Evolutionary conservation across 441 rosid genomes (phyloP).

Genomic region (Capsella rubella): DNA sequence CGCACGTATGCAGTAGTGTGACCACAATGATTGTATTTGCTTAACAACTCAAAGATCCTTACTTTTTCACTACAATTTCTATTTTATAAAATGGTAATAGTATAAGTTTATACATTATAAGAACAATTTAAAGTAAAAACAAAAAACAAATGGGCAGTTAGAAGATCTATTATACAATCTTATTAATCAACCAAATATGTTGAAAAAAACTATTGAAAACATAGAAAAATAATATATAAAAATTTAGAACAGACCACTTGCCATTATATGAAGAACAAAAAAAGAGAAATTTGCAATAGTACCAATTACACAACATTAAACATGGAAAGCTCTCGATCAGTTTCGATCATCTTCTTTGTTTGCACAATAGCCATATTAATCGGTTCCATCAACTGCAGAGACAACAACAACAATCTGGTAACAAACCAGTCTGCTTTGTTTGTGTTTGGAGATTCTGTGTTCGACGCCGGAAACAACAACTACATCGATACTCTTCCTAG

Average conservation of each 20-base stretch:
- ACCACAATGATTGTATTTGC: not conserved
- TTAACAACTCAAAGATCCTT: not conserved
- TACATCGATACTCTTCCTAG: slow-evolving; percentile 34
- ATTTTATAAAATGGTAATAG: too few species aligned
- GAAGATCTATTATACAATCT: not conserved
- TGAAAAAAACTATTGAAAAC: not conserved
- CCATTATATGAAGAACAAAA: not conserved
- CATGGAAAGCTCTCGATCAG: slow-evolving; percentile 22
- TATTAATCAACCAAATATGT: not conserved
- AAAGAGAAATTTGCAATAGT: not conserved
- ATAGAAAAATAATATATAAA: not conserved
- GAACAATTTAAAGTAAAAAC: too few species aligned
- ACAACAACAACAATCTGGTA: not conserved
- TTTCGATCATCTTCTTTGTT: not conserved
- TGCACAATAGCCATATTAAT: slow-evolving; percentile 24
- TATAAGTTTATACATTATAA: too few species aligned
- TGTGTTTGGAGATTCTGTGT: slow-evolving; percentile 54
- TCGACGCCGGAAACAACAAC: slow-evolving; percentile 56
- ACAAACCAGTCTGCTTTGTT: slow-evolving; percentile 48
- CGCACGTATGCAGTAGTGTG: not conserved
- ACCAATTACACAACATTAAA: slow-evolving; percentile 5
- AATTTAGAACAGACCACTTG: not conserved
- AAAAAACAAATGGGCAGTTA: not conserved
- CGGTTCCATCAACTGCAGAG: slow-evolving; percentile 13
- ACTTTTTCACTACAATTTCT: not conserved